Evolutionary conservation across 306 rosid genomes (phyloP), one percentile per base, ranked within the genome.

Genomic region (Castanea mollissima): DNA sequence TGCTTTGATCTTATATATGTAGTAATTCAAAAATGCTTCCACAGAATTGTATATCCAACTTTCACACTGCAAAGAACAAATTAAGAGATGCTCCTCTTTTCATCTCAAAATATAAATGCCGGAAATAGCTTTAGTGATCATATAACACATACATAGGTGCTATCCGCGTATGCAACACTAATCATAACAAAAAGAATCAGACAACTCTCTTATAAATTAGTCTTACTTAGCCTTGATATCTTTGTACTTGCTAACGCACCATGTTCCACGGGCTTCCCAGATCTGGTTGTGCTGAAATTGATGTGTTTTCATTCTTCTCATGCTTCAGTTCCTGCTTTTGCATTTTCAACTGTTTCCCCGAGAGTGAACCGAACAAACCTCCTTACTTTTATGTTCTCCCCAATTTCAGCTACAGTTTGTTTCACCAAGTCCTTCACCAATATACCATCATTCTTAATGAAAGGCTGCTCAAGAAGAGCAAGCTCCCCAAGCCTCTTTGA

Each of bases 401-500:
- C 99, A n/a, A 96, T 90, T 20, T 98, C 89, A 54, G 98, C 99
- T n/a, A 96, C 92, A n/a, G 91, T 96, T 88, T 90, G 97, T 86
- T 90, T 96, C 19, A 96, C 96, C 80, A 96, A 87, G 82, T 96
- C 99, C 90, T 93, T 96, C 83, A 96, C 91, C 79, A 90, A 73
- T 74, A 93, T 57, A 69, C 82, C 82, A 76, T 96, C 99, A 80
- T 96, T 89, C 90, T 96, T 96, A 27, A 96, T 88, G 74, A 90
- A 96, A 78, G 98, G 91, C 82, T 96, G 99, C 85, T 96, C 99
- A 13, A 93, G 79, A 85, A 96, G 93, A 13, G 88, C 96, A 81
- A 93, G 92, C 82, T 96, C 98, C 54, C 98, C 99, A 27, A 96
- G 92, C 89, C 98, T 93, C 90, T 96, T 96, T 62, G 99, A 87